Conservation (phyloP, 306 rosid species). For the Inga leiocalycina region DNA sequence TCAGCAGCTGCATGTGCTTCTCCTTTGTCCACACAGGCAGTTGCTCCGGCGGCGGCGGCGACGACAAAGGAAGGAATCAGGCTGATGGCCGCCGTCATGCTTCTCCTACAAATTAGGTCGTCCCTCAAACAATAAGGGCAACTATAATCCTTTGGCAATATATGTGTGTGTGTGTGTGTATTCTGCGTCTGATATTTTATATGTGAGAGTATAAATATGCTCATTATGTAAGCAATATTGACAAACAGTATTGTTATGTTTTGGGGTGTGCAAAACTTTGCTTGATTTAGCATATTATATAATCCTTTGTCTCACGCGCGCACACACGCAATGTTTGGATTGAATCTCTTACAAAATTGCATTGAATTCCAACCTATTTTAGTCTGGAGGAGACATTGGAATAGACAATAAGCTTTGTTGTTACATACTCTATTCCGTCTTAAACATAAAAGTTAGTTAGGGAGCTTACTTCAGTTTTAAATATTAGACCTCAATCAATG, state of each 20-base stretch:
- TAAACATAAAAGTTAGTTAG: too few species aligned
- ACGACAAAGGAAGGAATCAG: not conserved
- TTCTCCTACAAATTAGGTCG: not conserved
- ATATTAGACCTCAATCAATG: too few species aligned
- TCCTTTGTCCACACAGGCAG: not conserved
- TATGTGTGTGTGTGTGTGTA: not conserved
- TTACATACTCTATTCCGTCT: too few species aligned
- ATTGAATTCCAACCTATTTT: not conserved
- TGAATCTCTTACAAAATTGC: not conserved
- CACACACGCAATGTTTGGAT: not conserved
- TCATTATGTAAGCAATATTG: not conserved
- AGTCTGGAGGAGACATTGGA: not conserved
- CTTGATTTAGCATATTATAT: not conserved
- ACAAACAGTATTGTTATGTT: not conserved
- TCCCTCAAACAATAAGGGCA: not conserved
- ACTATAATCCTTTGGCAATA: slow-evolving; percentile 17
- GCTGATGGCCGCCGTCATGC: not conserved
- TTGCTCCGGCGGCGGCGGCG: not conserved
- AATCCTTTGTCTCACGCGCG: not conserved
- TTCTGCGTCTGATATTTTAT: not conserved
- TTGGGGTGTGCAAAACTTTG: not conserved
- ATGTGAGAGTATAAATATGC: not conserved
- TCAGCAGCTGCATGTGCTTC: not conserved
- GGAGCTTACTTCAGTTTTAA: too few species aligned
- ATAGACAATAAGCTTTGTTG: too few species aligned